Evolutionary conservation across 495 filamentous ascomycete genomes (phyloP).

Genomic region (Penicillium cinerascens): DNA sequence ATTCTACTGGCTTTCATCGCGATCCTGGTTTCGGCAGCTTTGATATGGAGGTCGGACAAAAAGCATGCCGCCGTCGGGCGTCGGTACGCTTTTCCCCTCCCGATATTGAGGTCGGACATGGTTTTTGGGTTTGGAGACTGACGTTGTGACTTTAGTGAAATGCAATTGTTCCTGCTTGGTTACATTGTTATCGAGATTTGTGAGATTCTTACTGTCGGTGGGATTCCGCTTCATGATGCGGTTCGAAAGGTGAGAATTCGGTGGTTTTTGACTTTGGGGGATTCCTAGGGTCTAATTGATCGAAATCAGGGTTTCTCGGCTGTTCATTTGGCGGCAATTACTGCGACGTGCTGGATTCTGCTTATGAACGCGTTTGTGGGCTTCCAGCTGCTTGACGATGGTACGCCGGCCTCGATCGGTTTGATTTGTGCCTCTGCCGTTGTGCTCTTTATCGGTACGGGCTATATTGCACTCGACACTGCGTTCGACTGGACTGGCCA

Average conservation of each 20-base stretch:
- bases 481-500: slow-evolving; percentile 80
- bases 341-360: slow-evolving; percentile 85
- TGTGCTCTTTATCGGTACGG: slow-evolving; percentile 80
- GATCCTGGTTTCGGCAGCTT: slow-evolving; percentile 59
- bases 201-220: slow-evolving; percentile 93
- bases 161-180: slow-evolving; percentile 86
- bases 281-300: background rate
- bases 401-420: slow-evolving; percentile 77
- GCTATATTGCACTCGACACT: slow-evolving; percentile 94
- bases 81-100: slow-evolving; percentile 54
- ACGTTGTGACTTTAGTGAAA: slow-evolving; percentile 61
- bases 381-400: slow-evolving; percentile 91
- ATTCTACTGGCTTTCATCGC: slow-evolving; percentile 78
- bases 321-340: slow-evolving; percentile 86
- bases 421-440: slow-evolving; percentile 67
- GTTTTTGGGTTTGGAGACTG: background rate
- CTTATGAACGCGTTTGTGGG: slow-evolving; percentile 91
- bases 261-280: background rate
- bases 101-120: background rate
- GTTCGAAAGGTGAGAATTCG: slow-evolving; percentile 52
- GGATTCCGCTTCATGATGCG: slow-evolving; percentile 66
- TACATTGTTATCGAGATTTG: slow-evolving; percentile 90
- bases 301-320: slow-evolving; percentile 76
- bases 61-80: slow-evolving; percentile 94
- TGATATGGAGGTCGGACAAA: slow-evolving; percentile 79